Base-by-base conservation (phyloP, 257 asterid species). In the Hygrophila difformis region DNA sequence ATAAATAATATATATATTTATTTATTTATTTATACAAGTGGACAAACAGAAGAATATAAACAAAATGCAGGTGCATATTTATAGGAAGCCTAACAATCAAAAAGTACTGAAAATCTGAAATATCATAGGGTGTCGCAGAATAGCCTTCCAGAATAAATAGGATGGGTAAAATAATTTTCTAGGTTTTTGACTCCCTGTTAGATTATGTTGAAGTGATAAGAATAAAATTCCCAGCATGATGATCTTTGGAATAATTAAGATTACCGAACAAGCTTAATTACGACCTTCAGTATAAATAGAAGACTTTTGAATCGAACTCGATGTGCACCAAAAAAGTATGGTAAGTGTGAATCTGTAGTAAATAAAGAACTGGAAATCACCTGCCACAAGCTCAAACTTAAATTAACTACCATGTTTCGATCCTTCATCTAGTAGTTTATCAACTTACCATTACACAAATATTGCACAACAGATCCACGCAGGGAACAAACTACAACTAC, bases 291-390 rank as follows among this genome's bases (percentile, higher is more conserved):
- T n/a, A n/a, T n/a, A n/a, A n/a, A n/a, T n/a, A n/a, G n/a, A n/a
- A n/a, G n/a, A n/a, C n/a, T n/a, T n/a, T n/a, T n/a, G n/a, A n/a
- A n/a, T n/a, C n/a, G n/a, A n/a, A n/a, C n/a, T n/a, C n/a, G n/a
- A n/a, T n/a, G n/a, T n/a, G n/a, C n/a, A n/a, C n/a, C n/a, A n/a
- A n/a, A n/a, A n/a, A n/a, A n/a, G n/a, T n/a, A n/a, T n/a, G n/a
- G n/a, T n/a, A n/a, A n/a, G n/a, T n/a, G n/a, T n/a, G n/a, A n/a
- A n/a, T n/a, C n/a, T n/a, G n/a, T n/a, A n/a, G n/a, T n/a, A n/a
- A n/a, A n/a, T n/a, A 42, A 18, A 45, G 34, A 60, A 37, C 20
- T 49, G 24, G n/a, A n/a, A n/a, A 51, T 44, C 60, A 23, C 15
- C 48, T 13, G 11, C n/a, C n/a, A n/a, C n/a, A n/a, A n/a, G n/a